These are phyloP conservation scores for Podaxis sp. DNA, from an alignment of 768 basidiomycete genomes.

Conservation along the genomic window DNA sequence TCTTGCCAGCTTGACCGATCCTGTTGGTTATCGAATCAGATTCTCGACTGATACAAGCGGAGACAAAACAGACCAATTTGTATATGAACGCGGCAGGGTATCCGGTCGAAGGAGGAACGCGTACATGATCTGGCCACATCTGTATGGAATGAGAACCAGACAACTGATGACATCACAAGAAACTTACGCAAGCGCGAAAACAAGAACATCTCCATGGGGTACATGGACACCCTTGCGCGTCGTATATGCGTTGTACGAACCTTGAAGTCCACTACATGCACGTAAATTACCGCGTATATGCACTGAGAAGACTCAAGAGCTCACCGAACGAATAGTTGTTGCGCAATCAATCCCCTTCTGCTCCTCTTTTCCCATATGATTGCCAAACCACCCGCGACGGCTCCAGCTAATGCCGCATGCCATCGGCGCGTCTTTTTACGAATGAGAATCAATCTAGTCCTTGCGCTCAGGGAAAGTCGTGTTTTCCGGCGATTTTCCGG, in stretches of 20 bases:
- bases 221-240: conserved; percentile 64
- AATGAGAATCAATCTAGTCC: conserved; percentile 62
- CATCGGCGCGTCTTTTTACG: conserved; percentile 70
- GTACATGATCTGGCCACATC: conserved; percentile 87
- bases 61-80: conserved; percentile 53
- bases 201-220: conserved; percentile 80
- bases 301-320: conserved; percentile 23
- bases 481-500: conserved; percentile 38
- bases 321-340: conserved; percentile 87
- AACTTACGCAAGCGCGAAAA: conserved; percentile 73
- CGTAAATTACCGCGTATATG: neutral
- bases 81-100: conserved; percentile 79
- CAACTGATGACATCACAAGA: neutral
- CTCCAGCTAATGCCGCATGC: conserved; percentile 81
- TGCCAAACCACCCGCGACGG: conserved; percentile 68
- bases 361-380: conserved; percentile 77
- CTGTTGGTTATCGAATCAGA: conserved; percentile 33
- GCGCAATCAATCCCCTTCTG: conserved; percentile 67
- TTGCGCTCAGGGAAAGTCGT: conserved; percentile 61
- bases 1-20: conserved; percentile 71
- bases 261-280: conserved; percentile 75
- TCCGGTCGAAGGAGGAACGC: conserved; percentile 77
- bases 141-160: conserved; percentile 24
- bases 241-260: conserved; percentile 80
- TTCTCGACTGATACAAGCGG: neutral